A percentile compares a stretch with the other conserved stretches of the same genome.
Evolutionary conservation across 2,329 filamentous ascomycete species (phyloP).

Genomic region (Phaeosphaeria sp.): DNA sequence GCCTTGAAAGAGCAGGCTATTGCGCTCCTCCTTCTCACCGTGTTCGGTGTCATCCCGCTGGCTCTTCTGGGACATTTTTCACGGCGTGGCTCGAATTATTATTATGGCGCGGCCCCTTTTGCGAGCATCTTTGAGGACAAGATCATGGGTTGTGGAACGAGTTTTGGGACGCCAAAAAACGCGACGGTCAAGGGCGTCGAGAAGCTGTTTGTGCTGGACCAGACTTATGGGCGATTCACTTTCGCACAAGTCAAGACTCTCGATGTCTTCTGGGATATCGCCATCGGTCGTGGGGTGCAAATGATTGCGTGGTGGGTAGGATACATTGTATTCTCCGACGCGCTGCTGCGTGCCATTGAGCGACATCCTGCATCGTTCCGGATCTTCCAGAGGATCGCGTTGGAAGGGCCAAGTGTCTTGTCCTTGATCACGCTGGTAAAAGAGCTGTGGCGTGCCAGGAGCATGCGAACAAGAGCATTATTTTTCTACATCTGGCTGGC

Average conservation of each 20-base stretch:
- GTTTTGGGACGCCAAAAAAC: conserved; percentile 15
- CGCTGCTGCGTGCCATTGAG: conserved; percentile 44
- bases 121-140: conserved; percentile 21
- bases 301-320: conserved; percentile 34
- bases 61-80: conserved; percentile 14
- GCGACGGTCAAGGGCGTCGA: conserved; percentile 29
- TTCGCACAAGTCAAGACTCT: conserved; percentile 46
- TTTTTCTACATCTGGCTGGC: conserved; percentile 43
- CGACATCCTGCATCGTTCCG: conserved; percentile 40
- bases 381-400: conserved; percentile 42
- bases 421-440: conserved; percentile 33
- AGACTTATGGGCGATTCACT: conserved; percentile 26
- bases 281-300: conserved; percentile 43
- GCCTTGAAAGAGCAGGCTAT: not conserved
- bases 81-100: not conserved
- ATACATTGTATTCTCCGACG: conserved; percentile 44
- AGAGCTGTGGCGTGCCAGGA: conserved; percentile 32
- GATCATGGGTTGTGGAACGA: conserved; percentile 15
- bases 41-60: conserved; percentile 16
- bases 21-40: conserved; percentile 14
- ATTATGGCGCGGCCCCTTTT: conserved; percentile 3
- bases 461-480: conserved; percentile 26
- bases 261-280: conserved; percentile 46
- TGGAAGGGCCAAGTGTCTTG: conserved; percentile 34
- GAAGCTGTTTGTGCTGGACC: conserved; percentile 38